A percentile compares a stretch with the other conserved stretches of the same genome.
Conservation (phyloP, 805 yeast genomes). For the Ogataea parapolymorpha region DNA sequence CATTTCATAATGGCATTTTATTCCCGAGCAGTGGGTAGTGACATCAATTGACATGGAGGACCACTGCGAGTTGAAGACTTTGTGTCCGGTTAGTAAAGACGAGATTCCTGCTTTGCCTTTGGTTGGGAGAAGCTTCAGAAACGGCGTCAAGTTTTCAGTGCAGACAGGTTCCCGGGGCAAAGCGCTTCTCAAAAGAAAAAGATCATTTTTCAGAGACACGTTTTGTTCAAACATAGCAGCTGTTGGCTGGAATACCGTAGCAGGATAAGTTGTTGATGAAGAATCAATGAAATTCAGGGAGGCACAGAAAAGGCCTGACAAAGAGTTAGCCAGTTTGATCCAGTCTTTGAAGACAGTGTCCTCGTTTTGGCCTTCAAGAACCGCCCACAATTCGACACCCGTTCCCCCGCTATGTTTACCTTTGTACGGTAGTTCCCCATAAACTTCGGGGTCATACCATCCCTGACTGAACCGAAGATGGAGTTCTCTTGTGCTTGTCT, state of each 20-base stretch:
- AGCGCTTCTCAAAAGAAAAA: conserved; percentile 73
- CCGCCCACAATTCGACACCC: conserved; percentile 93
- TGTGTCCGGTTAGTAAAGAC: conserved; percentile 83
- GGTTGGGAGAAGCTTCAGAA: conserved; percentile 84
- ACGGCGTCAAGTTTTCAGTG: conserved; percentile 95
- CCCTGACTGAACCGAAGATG: conserved; percentile 91
- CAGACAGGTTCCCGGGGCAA: conserved; percentile 94
- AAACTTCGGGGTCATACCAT: conserved; percentile 85
- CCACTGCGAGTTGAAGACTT: conserved; percentile 89
- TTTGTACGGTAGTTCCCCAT: conserved; percentile 77
- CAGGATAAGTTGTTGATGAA: conserved; percentile 70
- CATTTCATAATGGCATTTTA: conserved; percentile 50
- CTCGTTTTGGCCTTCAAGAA: conserved; percentile 59
- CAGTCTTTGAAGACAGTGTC: conserved; percentile 61
- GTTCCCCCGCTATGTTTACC: conserved; percentile 85
- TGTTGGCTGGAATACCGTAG: conserved; percentile 35
- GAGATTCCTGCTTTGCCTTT: conserved; percentile 89
- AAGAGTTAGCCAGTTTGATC: conserved; percentile 65
- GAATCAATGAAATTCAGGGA: conserved; percentile 85
- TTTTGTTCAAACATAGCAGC: conserved; percentile 18
- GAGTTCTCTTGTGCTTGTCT: conserved; percentile 66
- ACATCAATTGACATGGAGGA: conserved; percentile 89
- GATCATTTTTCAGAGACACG: conserved; percentile 34
- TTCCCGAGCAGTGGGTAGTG: conserved; percentile 46
- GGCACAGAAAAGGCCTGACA: conserved; percentile 94